Base-by-base conservation (phyloP, 1,284 basidiomycete species). In the Cryptococcus hybrid region DNA sequence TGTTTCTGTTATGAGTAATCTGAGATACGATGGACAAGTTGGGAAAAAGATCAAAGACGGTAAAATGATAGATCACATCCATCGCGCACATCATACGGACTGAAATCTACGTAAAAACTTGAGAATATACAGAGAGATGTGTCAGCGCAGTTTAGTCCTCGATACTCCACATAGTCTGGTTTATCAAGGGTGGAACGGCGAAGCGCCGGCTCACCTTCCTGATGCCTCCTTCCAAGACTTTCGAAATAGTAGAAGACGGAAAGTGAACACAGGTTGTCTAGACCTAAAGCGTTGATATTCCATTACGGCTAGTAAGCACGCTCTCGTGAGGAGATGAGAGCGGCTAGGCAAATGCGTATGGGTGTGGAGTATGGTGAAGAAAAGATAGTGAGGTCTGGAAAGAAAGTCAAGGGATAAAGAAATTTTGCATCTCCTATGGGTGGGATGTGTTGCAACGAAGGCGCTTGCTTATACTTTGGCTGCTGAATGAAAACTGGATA, bases 291-390 rank as follows among this genome's bases (percentile, higher is more conserved):
- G 55, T 61, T 65, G 51, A 54, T 68, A 15, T 68, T 66, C 68
- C 68, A 68, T 55, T 54, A 51, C 67, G 64, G 58, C 63, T 68
- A 68, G 68, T 68, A 68, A 70, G 68, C 15, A 60, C 58, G 57
- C 11, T 45, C 48, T 7, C 11, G 12, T 30, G 30, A 8, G 5
- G 5, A 58, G 57, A 43, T 58, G 13, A 54, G 52, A 61, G 61
- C 53, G 60, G 57, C 68, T 70, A 68, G 66, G 68, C 68, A 70
- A 68, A 64, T 64, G 66, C 59, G 66, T 60, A 61, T 70, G 68
- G 68, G 56, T 53, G 15, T 39, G 45, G 44, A 40, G 15, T 9
- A 3, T 44, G 42, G 13, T 44, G 5, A 18, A 40, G 7, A 18
- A 18, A 18, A 18, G 47, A 45, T 30, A 42, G 52, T 30, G 13